These are phyloP conservation scores for Trametes maxima DNA, from an alignment of 768 basidiomycete genomes.

Conservation along the genomic window DNA sequence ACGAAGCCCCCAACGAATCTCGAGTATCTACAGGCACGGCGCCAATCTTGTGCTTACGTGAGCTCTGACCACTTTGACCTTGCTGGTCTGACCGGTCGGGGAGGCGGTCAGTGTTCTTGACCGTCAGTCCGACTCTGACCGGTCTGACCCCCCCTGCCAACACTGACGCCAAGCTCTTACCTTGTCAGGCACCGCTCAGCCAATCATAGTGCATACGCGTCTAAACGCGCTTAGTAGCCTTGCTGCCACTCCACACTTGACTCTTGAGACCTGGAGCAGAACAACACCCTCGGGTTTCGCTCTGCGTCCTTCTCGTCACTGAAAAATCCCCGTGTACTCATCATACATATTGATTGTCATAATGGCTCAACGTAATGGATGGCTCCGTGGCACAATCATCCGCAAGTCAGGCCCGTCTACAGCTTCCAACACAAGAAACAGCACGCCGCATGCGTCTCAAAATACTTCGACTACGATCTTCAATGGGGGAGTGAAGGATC, in stretches of 20 bases:
- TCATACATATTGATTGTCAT: neutral
- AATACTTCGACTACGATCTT: conserved; percentile 75
- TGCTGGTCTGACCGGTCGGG: too few relatives aligned
- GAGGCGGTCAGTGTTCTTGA: too few relatives aligned
- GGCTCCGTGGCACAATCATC: conserved; percentile 77
- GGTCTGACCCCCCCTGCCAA: too few relatives aligned
- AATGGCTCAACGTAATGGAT: conserved; percentile 44
- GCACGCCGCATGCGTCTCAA: conserved; percentile 64
- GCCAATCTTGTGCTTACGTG: too few relatives aligned
- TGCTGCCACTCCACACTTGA: neutral
- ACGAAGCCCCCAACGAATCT: too few relatives aligned
- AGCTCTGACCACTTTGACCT: too few relatives aligned
- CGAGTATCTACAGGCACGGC: too few relatives aligned
- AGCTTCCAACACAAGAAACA: conserved; percentile 55
- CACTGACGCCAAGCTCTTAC: too few relatives aligned
- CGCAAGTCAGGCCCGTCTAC: conserved; percentile 57
- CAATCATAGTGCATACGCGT: neutral
- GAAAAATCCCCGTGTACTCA: neutral
- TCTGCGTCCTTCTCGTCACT: neutral
- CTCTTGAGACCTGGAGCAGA: neutral
- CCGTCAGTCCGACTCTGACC: too few relatives aligned
- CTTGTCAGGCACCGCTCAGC: neutral
- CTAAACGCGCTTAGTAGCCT: neutral
- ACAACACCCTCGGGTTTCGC: neutral
- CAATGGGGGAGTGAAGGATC: conserved; percentile 85